A percentile compares a stretch with the other conserved stretches of the same genome.
These are phyloP conservation scores for Oxyria digyna DNA, from an alignment of 148 eudicot genomes.

Conservation along the genomic window DNA sequence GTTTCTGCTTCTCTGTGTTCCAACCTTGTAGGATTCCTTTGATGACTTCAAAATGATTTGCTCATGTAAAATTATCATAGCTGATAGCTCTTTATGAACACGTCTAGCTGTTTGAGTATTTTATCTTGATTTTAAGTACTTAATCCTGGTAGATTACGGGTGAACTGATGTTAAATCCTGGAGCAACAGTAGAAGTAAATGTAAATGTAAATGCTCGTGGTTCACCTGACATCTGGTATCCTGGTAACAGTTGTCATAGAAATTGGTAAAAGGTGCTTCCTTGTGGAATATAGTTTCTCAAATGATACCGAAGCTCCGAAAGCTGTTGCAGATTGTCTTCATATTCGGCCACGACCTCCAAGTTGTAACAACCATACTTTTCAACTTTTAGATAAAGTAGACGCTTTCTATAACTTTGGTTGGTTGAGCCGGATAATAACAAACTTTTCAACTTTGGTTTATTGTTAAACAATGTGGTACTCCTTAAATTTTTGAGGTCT, in stretches of 20 bases:
- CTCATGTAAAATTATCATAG: not conserved
- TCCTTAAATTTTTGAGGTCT: no score
- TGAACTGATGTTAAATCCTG: slow-evolving; percentile 18
- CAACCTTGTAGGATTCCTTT: not conserved
- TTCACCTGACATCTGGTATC: slow-evolving; percentile 18
- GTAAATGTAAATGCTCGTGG: slow-evolving; percentile 19
- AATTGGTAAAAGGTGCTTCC: slow-evolving; percentile 14
- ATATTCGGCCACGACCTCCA: slow-evolving; percentile 31
- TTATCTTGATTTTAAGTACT: slow-evolving; percentile 20
- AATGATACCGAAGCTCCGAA: slow-evolving; percentile 15
- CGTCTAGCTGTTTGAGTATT: slow-evolving; percentile 17
- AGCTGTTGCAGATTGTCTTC: slow-evolving; percentile 14
- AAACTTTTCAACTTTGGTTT: no score
- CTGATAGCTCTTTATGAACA: slow-evolving; percentile 3
- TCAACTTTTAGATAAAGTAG: slow-evolving; percentile 33
- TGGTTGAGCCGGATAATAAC: slow-evolving; percentile 37
- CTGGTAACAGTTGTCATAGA: slow-evolving; percentile 11
- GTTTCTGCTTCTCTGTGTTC: not conserved
- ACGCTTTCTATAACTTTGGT: slow-evolving; percentile 26
- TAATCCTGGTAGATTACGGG: slow-evolving; percentile 23
- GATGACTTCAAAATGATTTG: not conserved
- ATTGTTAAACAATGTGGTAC: no score
- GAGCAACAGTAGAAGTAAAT: slow-evolving; percentile 33
- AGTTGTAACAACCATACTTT: slow-evolving; percentile 14
- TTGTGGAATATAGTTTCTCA: slow-evolving; percentile 26